Base-by-base conservation (phyloP, 371 early-diverging fungal species). In the Saksenaea vasiformis region DNA sequence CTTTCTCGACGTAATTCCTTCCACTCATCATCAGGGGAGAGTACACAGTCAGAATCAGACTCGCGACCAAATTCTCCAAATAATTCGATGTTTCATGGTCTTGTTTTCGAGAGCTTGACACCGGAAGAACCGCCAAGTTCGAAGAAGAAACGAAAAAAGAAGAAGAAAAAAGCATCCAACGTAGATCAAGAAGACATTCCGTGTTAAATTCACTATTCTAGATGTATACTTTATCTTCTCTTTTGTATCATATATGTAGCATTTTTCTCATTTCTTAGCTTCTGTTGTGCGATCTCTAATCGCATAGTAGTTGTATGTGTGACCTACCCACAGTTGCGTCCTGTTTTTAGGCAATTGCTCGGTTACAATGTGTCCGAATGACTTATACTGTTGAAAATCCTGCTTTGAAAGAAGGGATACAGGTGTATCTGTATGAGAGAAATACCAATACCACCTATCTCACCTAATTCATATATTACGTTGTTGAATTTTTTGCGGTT, bases 91-190 rank as follows among this genome's bases (percentile, higher is more conserved):
- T 60, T 54, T 51, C 51, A 15, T 41, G 73, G 64, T 28, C 62
- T 73, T 36, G 59, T 73, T 10, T 71, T 69, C 35, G 77, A 76
- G 37, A 73, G 71, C 36, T 51, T 71, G 26, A 71, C 73, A 54
- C 54, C 71, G 7, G 73, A 72, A 34, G 68, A 63, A n/a, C 67
- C 68, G 1, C 47, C 67, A n/a, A 44, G 57, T 37, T 37, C 44
- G 1, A 38, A 58, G 3, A 57, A 51, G 14, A 65, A 70, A 13
- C 61, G 66, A 38, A 72, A 67, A 31, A 70, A 74, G 56, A 69
- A 71, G 19, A 74, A 70, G 59, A 69, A 66, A 39, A 69, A 66
- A 35, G 44, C 34, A 41, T 43, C 34, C 7, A 61, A 22, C n/a
- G 28, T 34, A 19, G 41, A 27, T n/a, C 51, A 17, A 47, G 27